These are phyloP conservation scores for Colletotrichum liaoningense DNA, from an alignment of 2,329 filamentous ascomycete species.

Conservation along the genomic window DNA sequence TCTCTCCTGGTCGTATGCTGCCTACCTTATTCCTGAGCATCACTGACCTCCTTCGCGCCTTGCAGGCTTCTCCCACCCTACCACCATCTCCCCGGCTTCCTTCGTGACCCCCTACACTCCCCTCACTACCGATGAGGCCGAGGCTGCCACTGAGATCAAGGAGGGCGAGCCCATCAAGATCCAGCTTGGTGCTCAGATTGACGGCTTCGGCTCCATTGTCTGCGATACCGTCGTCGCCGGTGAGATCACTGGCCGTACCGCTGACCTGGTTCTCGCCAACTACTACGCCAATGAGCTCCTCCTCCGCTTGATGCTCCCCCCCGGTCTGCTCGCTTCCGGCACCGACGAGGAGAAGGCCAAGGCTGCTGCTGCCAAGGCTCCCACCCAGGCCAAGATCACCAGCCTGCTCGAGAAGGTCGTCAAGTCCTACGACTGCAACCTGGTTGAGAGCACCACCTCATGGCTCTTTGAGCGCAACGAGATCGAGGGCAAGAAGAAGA, in stretches of 20 bases:
- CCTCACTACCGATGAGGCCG: constrained; percentile 84
- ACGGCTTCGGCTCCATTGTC: constrained; percentile 95
- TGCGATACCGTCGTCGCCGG: constrained; percentile 89
- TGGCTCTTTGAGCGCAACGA: constrained; percentile 98
- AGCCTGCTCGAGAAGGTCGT: constrained; percentile 89
- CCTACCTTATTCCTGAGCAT: constrained; percentile 32
- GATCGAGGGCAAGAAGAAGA: constrained; percentile 98
- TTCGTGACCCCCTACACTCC: constrained; percentile 98
- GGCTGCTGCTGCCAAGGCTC: constrained; percentile 83
- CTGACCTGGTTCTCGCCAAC: constrained; percentile 90
- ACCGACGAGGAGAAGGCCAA: constrained; percentile 97
- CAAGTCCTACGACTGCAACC: constrained; percentile 89
- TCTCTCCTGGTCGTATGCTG: not conserved
- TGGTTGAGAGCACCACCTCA: constrained; percentile 98
- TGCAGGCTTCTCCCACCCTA: constrained; percentile 89
- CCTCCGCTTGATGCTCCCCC: constrained; percentile 88
- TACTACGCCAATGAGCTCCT: constrained; percentile 97
- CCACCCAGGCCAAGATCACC: constrained; percentile 88
- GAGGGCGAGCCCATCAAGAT: constrained; percentile 93
- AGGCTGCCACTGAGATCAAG: constrained; percentile 84
- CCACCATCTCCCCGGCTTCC: constrained; percentile 92
- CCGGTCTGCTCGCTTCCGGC: constrained; percentile 84
- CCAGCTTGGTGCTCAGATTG: constrained; percentile 98
- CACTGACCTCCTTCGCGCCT: constrained; percentile 5
- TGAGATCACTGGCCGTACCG: constrained; percentile 78